Evolutionary conservation across 106 monocot genomes (phyloP), one percentile per base, ranked within the genome.

Genomic region (Apostasia shenzhenica): DNA sequence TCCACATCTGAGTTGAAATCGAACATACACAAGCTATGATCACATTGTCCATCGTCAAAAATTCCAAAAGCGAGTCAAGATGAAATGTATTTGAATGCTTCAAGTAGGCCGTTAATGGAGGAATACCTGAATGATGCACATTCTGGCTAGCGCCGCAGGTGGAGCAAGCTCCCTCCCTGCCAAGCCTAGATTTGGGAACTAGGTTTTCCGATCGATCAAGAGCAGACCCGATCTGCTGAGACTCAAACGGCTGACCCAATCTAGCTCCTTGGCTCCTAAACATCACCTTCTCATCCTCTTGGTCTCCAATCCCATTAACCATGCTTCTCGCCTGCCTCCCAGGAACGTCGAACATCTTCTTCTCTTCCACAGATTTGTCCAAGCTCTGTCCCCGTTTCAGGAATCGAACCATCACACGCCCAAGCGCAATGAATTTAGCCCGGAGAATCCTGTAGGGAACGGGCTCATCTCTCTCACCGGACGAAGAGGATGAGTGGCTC

Each of bases 331-430:
- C 67, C 63, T 78, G 77, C 47, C 85, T 61, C 14, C 44, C 66
- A 9, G 71, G 47, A 40, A 66, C 14, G 41, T 66, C 66, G 5
- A 54, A 9, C 76, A 73, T 75, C 39, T 8, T 47, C 63, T 39
- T 10, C 7, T 50, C 49, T 9, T 58, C 62, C 67, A 46, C 41
- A n/a, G 49, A 62, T 26, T 72, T 70, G 41, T 69, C 59, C n/a
- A 77, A 59, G 63, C 73, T 84, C 44, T 77, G 73, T 39, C 73
- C 67, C 2, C 73, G 51, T 48, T 41, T 74, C 52, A 80, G 26
- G 40, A 77, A 57, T 11, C 76, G 63, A 45, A 80, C 74, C 84
- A 80, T 84, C 3, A 75, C 65, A 57, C 65, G 74, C 41, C 69
- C 69, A 41, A 79, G 5, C 3, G 39, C 13, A 11, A 50, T 68